Evolutionary conservation across 306 rosid genomes (phyloP).

Genomic region (Adenanthera pavonina): DNA sequence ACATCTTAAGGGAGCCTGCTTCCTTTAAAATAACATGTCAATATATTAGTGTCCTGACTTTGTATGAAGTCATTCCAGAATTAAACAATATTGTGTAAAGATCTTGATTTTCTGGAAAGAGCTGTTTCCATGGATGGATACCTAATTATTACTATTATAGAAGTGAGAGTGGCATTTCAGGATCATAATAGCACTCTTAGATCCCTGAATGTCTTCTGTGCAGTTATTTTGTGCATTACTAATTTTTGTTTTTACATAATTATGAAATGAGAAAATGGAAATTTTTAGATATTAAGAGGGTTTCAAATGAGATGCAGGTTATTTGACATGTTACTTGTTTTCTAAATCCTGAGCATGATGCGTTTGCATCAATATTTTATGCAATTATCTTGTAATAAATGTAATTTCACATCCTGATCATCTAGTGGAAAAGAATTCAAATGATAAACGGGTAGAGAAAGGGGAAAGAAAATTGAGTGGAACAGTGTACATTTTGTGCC

Average conservation of each 20-base stretch:
- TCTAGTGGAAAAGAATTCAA: background rate
- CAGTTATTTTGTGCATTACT: too few species aligned
- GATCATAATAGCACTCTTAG: background rate
- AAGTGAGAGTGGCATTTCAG: background rate
- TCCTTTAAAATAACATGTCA: background rate
- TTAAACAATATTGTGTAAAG: background rate
- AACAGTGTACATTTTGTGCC: too few species aligned
- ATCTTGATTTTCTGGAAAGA: constrained; percentile 2
- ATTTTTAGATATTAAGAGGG: too few species aligned
- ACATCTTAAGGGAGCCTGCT: background rate
- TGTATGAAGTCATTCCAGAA: background rate
- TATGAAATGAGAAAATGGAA: too few species aligned
- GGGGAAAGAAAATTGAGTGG: too few species aligned
- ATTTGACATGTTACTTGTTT: too few species aligned
- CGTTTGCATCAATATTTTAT: too few species aligned
- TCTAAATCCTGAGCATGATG: background rate
- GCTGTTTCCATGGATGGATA: background rate
- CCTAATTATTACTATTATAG: background rate
- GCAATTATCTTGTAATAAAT: too few species aligned
- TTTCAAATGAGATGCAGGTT: background rate
- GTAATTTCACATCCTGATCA: too few species aligned
- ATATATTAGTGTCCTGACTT: background rate
- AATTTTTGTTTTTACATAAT: too few species aligned
- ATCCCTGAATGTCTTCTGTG: constrained; percentile 9
- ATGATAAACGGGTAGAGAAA: background rate